Evolutionary conservation across 2,329 filamentous ascomycete genomes (phyloP).

Genomic region (Phaeosphaeria sp.): DNA sequence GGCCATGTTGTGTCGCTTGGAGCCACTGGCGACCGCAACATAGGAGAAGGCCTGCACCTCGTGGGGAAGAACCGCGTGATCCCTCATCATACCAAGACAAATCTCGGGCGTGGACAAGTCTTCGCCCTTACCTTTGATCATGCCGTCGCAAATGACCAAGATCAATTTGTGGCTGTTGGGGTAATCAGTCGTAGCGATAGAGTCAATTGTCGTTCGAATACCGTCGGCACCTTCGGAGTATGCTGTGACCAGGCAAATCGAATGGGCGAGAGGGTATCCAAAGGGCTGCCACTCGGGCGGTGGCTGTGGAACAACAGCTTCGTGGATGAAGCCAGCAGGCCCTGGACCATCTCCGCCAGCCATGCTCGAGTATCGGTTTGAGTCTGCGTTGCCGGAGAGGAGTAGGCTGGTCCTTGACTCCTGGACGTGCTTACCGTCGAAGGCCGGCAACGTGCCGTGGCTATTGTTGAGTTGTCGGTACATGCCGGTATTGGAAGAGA

Average conservation of each 20-base stretch:
- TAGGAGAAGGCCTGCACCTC: constrained; percentile 93
- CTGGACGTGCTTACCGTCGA: constrained; percentile 45
- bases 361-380: constrained; percentile 58
- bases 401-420: constrained; percentile 53
- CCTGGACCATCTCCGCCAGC: constrained; percentile 74
- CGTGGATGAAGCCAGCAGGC: constrained; percentile 93
- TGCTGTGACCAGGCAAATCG: constrained; percentile 92
- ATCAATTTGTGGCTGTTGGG: constrained; percentile 99
- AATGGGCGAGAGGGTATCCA: constrained; percentile 90
- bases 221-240: constrained; percentile 96
- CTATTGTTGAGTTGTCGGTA: constrained; percentile 69
- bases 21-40: constrained; percentile 91
- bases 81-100: constrained; percentile 91
- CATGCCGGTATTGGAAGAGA: constrained; percentile 69
- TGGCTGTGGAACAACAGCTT: constrained; percentile 93
- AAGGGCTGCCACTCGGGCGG: constrained; percentile 98
- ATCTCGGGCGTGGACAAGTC: constrained; percentile 86
- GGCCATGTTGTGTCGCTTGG: constrained; percentile 99
- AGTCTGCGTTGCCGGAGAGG: constrained; percentile 51
- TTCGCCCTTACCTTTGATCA: constrained; percentile 97
- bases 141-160: constrained; percentile 93
- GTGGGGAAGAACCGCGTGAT: constrained; percentile 78
- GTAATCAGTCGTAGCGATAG: constrained; percentile 96
- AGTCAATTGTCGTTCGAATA: constrained; percentile 91
- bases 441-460: constrained; percentile 60